These are phyloP conservation scores for Naganishia cerealis DNA, from an alignment of 1,284 basidiomycete species.

Conservation along the genomic window DNA sequence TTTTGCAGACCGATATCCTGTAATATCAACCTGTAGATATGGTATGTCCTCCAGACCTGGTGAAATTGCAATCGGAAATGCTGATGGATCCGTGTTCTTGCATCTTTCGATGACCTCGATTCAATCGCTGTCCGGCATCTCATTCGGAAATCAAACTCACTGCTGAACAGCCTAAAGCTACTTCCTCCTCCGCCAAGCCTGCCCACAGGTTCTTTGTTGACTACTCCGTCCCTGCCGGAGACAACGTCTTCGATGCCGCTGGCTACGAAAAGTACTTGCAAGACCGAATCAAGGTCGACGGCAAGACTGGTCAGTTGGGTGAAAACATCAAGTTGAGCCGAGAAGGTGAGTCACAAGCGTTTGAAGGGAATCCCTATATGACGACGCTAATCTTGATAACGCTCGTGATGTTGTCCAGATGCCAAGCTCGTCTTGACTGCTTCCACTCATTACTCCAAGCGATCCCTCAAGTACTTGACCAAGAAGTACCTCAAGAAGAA, in stretches of 20 bases:
- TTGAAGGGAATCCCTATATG: conserved; percentile 10
- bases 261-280: conserved; percentile 91
- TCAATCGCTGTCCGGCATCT: neutral
- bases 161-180: conserved; percentile 47
- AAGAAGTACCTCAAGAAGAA: conserved; percentile 86
- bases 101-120: neutral
- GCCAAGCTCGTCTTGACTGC: conserved; percentile 77
- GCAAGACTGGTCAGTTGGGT: conserved; percentile 73
- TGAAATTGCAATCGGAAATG: neutral
- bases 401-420: conserved; percentile 55
- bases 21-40: conserved; percentile 38
- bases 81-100: conserved; percentile 23
- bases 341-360: conserved; percentile 63
- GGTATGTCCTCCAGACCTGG: conserved; percentile 26
- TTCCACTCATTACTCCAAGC: conserved; percentile 82
- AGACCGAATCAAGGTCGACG: conserved; percentile 82
- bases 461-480: conserved; percentile 84
- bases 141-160: neutral
- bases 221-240: conserved; percentile 86
- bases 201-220: conserved; percentile 88
- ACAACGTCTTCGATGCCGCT: conserved; percentile 86
- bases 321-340: conserved; percentile 77
- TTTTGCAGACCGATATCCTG: conserved; percentile 38
- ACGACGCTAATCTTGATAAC: conserved; percentile 3
- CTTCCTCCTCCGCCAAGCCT: conserved; percentile 63